Base-by-base conservation (phyloP, 2,329 filamentous ascomycete species). In the Helotiales sp. region DNA sequence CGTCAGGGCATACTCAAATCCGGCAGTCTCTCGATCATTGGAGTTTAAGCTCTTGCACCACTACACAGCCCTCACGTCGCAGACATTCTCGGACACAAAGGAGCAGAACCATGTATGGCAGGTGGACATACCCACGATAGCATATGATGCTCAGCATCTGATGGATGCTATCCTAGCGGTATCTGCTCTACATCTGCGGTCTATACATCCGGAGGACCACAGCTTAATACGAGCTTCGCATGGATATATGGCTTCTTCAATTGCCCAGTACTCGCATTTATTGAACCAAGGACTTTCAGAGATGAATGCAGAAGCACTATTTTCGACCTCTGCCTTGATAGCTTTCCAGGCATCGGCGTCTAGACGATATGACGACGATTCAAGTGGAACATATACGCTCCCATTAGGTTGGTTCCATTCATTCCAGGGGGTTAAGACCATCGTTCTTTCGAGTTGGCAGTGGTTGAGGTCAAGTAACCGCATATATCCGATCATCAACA, bases 391-490 rank as follows among this genome's bases (percentile, higher is more conserved):
- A 45, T 90, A 90, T 74, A 80, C 81, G 20, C 77, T 89, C n/a
- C 88, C 88, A 0, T 78, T 89, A 50, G 83, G 86, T 2, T 90
- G 87, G 87, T 90, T 90, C 68, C 87, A 90, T 74, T 85, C 88
- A 3, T 90, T 89, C 73, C 88, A 90, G 72, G 88, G 88, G 11
- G 86, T 90, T 70, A 90, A 90, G 75, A 85, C 87, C 1, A 82
- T 90, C 37, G 87, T 89, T 0, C 85, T 87, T 22, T 84, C 84
- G 2, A 88, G 87, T 15, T 90, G 88, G 88, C 85, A 84, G 65
- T 90, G 85, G 84, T 82, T 90, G 55, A 82, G 87, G 2, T 82
- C 82, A 66, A 89, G 86, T 70, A 79, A 81, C 1, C 82, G 85
- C 15, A 86, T 89, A 45, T 82, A 86, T 28, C 83, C 84, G 6